These are phyloP conservation scores for Phytopythium litorale DNA, from an alignment of 352 stramenopile species.

Conservation along the genomic window DNA sequence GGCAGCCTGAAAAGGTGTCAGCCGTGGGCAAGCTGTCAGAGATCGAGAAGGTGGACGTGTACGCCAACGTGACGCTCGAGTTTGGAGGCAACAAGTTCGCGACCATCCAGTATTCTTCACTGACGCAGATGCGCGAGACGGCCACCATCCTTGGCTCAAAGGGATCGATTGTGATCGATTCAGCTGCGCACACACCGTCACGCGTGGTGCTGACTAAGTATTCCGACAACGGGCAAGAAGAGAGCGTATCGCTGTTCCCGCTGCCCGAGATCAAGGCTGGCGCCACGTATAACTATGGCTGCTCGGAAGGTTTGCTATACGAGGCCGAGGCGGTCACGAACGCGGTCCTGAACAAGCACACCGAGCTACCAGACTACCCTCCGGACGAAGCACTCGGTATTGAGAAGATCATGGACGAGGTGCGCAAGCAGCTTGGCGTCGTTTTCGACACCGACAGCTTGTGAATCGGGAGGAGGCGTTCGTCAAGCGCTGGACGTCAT, in stretches of 20 bases:
- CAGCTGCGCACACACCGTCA: slow-evolving; percentile 23
- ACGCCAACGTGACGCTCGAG: slow-evolving; percentile 37
- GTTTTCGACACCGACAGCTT: slow-evolving; percentile 18
- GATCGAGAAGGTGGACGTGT: slow-evolving; percentile 6
- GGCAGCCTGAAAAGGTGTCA: slow-evolving; percentile 36
- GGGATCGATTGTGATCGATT: slow-evolving; percentile 56
- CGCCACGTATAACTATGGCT: slow-evolving; percentile 7
- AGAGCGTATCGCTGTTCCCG: slow-evolving; percentile 16
- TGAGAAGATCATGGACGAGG: slow-evolving; percentile 50
- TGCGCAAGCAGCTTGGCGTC: slow-evolving; percentile 42
- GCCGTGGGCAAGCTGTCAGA: slow-evolving; percentile 14
- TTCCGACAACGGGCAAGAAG: slow-evolving; percentile 4
- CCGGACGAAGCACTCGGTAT: slow-evolving; percentile 46
- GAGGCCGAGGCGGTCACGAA: slow-evolving; percentile 49
- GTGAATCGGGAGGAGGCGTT: neutral
- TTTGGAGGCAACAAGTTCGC: slow-evolving; percentile 49
- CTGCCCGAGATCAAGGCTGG: slow-evolving; percentile 13
- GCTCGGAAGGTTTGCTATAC: slow-evolving; percentile 63
- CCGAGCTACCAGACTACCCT: slow-evolving; percentile 39
- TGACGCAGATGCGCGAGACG: slow-evolving; percentile 63
- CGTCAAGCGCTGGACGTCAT: neutral
- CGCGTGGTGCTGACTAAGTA: slow-evolving; percentile 17
- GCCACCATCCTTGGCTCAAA: slow-evolving; percentile 65
- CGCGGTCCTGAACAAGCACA: slow-evolving; percentile 28
- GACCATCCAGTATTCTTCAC: slow-evolving; percentile 57